Conservation (phyloP, 2,329 filamentous ascomycete species). For the Coniochaeta prunicola region DNA sequence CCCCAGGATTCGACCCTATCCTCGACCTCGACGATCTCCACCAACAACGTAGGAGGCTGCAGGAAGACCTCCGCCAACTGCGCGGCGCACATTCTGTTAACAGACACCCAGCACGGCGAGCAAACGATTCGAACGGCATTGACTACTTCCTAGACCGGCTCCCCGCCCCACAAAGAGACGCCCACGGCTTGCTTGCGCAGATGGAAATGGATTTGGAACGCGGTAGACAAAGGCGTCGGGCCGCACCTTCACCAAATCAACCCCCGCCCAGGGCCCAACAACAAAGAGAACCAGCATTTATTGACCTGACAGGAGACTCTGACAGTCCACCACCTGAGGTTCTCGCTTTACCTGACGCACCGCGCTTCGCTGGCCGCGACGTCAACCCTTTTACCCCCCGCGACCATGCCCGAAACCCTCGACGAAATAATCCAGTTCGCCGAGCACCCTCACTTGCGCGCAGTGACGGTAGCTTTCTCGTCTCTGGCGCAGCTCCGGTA, state of each 20-base stretch:
- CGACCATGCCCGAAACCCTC: background rate
- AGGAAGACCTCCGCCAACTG: background rate
- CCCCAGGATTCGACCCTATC: background rate
- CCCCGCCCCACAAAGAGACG: background rate
- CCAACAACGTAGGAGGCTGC: background rate
- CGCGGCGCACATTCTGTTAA: background rate
- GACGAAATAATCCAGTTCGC: constrained; percentile 6
- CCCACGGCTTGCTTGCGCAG: background rate
- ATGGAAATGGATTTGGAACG: constrained; percentile 1
- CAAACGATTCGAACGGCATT: background rate
- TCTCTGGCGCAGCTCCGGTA: constrained; percentile 21
- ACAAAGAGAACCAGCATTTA: constrained; percentile 24
- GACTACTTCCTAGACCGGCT: background rate
- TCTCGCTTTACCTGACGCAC: constrained; percentile 2
- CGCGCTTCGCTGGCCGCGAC: background rate
- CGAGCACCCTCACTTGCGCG: constrained; percentile 35
- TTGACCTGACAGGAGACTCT: constrained; percentile 43
- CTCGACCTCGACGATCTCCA: background rate
- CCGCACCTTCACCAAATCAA: background rate
- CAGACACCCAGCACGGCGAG: background rate
- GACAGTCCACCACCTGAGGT: constrained; percentile 31
- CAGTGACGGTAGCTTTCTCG: constrained; percentile 36
- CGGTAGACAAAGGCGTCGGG: background rate
- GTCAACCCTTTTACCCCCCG: constrained; percentile 3
- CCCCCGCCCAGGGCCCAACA: constrained; percentile 3